Evolutionary conservation across 345 rosid species (phyloP).

Genomic region (Euphorbia pulcherrima): DNA sequence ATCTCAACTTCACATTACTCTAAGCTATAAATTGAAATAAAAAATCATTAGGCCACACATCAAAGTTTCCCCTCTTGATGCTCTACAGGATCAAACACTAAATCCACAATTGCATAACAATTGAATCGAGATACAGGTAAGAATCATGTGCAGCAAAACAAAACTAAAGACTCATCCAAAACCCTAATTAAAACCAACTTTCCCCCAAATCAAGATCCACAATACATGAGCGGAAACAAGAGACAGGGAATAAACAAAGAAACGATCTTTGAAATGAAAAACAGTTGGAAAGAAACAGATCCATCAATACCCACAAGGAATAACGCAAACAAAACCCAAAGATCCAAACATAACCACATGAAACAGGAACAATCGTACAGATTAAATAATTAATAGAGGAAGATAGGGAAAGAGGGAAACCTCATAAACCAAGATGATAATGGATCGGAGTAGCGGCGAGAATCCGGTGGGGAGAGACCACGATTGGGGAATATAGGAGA

Average conservation of each 20-base stretch:
- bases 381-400: no score
- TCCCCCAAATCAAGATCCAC: background rate
- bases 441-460: slow-evolving; percentile 17
- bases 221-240: background rate
- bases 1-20: background rate
- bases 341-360: background rate
- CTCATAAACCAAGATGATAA: slow-evolving; percentile 34
- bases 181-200: no score
- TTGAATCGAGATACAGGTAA: no score
- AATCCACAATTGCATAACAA: background rate
- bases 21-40: background rate
- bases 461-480: no score
- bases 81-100: background rate
- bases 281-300: no score
- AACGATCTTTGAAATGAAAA: no score
- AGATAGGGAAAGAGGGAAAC: slow-evolving; percentile 4
- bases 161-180: no score
- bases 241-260: background rate
- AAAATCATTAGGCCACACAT: background rate
- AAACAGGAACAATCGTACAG: background rate
- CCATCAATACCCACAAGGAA: background rate
- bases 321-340: background rate
- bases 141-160: background rate
- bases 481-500: background rate
- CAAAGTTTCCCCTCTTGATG: background rate